A percentile compares a stretch with the other conserved stretches of the same genome.
Conservation (phyloP, 208 protist species). For the Phytomonas sp. region DNA sequence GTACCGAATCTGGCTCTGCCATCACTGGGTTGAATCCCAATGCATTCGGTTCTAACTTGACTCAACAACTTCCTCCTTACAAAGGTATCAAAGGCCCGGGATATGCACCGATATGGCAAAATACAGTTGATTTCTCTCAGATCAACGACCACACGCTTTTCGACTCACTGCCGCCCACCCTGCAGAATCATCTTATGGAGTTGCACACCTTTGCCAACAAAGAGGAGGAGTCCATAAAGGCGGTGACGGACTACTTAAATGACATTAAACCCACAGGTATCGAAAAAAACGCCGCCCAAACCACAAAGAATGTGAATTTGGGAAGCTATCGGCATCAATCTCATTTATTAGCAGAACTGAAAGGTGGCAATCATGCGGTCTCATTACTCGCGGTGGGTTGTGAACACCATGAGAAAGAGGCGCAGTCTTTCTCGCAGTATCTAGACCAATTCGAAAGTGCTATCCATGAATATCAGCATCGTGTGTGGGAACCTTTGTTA, state of each 20-base stretch:
- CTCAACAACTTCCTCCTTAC: slow-evolving; percentile 38
- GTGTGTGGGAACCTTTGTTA: slow-evolving; percentile 56
- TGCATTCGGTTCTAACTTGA: not conserved
- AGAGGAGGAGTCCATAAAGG: slow-evolving; percentile 44
- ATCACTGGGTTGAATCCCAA: not conserved
- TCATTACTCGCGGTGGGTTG: slow-evolving; percentile 51
- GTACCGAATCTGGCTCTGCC: slow-evolving; percentile 14
- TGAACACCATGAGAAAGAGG: slow-evolving; percentile 48
- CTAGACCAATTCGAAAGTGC: slow-evolving; percentile 50
- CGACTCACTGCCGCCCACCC: slow-evolving; percentile 43
- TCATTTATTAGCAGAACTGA: slow-evolving; percentile 19
- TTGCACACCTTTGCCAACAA: slow-evolving; percentile 64
- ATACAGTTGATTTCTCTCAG: slow-evolving; percentile 56
- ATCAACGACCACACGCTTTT: slow-evolving; percentile 65
- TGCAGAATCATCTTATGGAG: slow-evolving; percentile 74
- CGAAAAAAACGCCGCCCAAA: not conserved
- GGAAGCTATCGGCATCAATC: slow-evolving; percentile 26
- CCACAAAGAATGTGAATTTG: not conserved
- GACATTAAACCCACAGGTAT: slow-evolving; percentile 17
- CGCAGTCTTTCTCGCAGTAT: slow-evolving; percentile 26
- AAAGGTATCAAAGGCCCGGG: slow-evolving; percentile 64
- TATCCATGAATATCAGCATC: slow-evolving; percentile 44
- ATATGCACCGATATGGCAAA: slow-evolving; percentile 44
- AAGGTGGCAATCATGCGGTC: slow-evolving; percentile 34
- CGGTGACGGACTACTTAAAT: slow-evolving; percentile 49